Base-by-base conservation (phyloP, 371 early-diverging fungal species). In the Mortierella sp. region DNA sequence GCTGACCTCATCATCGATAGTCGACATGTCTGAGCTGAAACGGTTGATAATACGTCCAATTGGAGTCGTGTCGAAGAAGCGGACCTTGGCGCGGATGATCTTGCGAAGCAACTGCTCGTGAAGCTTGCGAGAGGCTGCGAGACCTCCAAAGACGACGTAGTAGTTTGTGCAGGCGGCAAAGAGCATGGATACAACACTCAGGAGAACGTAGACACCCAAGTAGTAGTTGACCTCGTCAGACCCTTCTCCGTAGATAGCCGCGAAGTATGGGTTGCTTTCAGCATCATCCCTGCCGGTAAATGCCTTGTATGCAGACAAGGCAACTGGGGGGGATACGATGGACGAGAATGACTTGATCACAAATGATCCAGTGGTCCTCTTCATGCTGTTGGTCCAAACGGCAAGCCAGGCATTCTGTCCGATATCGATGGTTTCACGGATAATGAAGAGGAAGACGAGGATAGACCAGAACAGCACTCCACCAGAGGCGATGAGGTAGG, bases 21-120 rank as follows among this genome's bases (percentile, higher is more conserved):
- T 81, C 51, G 83, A 81, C 39, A 85, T 80, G 34, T 85, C 85
- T 24, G 86, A 86, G 54, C 86, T 85, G 69, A 96, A 95, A 12
- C 96, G 83, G 77, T 93, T 94, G 76, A 95, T 66, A 48, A 96
- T 91, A 16, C 95, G 89, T 12, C 96, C 96, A 22, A 94, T 72
- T 8, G 96, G 96, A 7, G 94, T 96, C 25, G 80, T 87, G 48
- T 95, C 95, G 63, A 92, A 94, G 84, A 94, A 94, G 19, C 88
- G 81, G 48, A 93, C 80, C 55, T 83, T 84, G 21, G 91, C 88
- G 19, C 83, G 83, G 46, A 87, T 73, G 16, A 90, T 81, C 13
- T 84, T 79, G 25, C 56, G 54, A 50, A 91, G 72, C 14, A 88
- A 63, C 19, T 67, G 59, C 29, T 81, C 80, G 58, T 89, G 83